Percentiles rank a stretch among this genome's conserved stretches.
Evolutionary conservation across 129 eudicot genomes (phyloP).

Genomic region (Ambrosia artemisiifolia): DNA sequence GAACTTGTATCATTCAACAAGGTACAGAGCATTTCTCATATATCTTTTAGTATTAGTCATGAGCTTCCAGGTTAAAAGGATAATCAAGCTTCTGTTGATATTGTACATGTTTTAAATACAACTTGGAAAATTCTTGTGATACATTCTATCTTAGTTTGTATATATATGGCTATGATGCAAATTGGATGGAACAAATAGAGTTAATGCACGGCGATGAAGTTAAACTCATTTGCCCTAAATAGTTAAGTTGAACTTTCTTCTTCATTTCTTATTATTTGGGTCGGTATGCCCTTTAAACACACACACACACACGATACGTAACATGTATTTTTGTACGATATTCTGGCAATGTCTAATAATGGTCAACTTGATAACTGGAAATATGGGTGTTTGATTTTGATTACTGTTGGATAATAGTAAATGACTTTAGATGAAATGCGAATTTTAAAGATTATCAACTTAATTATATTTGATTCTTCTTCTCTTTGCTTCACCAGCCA

Average conservation of each 20-base stretch:
- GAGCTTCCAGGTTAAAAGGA: neutral
- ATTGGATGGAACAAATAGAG: neutral
- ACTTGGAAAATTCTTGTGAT: neutral
- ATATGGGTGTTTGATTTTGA: slow-evolving; percentile 5
- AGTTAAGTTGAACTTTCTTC: neutral
- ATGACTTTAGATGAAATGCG: neutral
- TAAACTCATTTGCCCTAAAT: neutral
- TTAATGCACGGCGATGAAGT: slow-evolving; percentile 1
- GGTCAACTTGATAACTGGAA: neutral
- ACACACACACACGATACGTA: neutral
- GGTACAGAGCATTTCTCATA: slow-evolving; percentile 31
- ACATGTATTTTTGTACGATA: neutral
- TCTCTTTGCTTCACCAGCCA: slow-evolving; percentile 35
- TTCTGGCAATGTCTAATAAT: neutral
- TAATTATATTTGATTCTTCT: slow-evolving; percentile 15
- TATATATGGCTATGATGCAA: slow-evolving; percentile 3
- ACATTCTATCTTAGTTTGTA: neutral
- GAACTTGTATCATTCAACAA: slow-evolving; percentile 36
- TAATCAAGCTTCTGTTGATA: slow-evolving; percentile 9
- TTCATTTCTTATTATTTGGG: slow-evolving; percentile 1
- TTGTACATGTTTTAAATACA: slow-evolving; percentile 1
- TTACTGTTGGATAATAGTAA: slow-evolving; percentile 13
- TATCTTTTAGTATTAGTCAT: slow-evolving; percentile 3
- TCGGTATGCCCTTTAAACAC: neutral
- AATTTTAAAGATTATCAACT: slow-evolving; percentile 9